A percentile compares a stretch with the other conserved stretches of the same genome.
Evolutionary conservation across 768 basidiomycete species (phyloP).

Genomic region (Panaeolus cyanescens): DNA sequence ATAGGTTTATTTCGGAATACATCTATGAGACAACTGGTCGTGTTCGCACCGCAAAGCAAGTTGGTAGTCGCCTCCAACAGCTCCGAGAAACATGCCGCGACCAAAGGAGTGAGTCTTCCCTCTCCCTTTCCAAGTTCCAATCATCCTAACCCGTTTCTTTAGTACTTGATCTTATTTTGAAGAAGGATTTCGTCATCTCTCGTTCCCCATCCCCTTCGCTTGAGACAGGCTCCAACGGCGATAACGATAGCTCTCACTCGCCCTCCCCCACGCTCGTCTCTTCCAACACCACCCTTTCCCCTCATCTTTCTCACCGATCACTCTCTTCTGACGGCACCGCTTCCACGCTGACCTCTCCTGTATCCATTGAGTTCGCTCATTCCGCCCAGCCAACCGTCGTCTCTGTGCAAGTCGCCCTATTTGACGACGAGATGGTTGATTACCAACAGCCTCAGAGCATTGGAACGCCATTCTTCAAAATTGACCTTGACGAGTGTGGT

Average conservation of each 20-base stretch:
- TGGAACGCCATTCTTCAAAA: constrained; percentile 16
- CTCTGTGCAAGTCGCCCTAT: constrained; percentile 14
- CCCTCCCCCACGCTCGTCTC: neutral
- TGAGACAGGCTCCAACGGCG: neutral
- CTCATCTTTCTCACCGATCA: constrained; percentile 8
- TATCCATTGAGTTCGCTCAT: neutral
- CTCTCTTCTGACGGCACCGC: neutral
- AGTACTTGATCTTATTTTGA: constrained; percentile 14
- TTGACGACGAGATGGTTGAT: constrained; percentile 11
- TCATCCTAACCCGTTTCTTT: neutral
- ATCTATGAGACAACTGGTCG: constrained; percentile 58
- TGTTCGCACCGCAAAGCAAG: constrained; percentile 65
- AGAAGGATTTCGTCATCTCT: neutral
- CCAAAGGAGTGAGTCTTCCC: constrained; percentile 47
- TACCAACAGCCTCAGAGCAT: neutral
- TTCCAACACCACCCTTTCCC: neutral
- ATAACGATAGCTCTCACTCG: neutral
- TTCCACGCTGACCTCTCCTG: neutral
- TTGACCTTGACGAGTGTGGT: constrained; percentile 25
- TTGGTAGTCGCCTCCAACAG: constrained; percentile 71
- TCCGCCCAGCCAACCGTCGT: constrained; percentile 11
- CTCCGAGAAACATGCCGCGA: constrained; percentile 63
- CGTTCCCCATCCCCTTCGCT: neutral
- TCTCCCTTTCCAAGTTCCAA: neutral
- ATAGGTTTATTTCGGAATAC: constrained; percentile 66